Percentiles rank a stretch among this genome's conserved stretches.
Evolutionary conservation across 83 land plant species (phyloP).

Genomic region (Picea mariana): DNA sequence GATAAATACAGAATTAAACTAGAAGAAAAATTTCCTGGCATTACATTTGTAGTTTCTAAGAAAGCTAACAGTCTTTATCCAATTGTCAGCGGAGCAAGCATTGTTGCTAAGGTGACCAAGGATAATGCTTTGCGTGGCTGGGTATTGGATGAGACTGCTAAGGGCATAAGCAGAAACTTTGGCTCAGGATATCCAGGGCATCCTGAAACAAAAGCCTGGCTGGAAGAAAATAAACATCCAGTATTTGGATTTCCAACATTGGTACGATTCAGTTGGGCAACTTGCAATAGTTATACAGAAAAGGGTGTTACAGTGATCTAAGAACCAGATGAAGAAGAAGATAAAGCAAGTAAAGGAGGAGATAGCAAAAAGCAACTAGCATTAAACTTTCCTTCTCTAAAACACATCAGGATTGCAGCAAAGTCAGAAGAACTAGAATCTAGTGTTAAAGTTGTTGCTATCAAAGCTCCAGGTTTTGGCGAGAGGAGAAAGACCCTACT

Average conservation of each 20-base stretch:
- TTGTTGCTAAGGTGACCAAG: conserved; percentile 99
- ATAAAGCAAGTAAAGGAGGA: too few species aligned
- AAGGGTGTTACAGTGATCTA: conserved; percentile 71
- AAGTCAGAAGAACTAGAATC: too few species aligned
- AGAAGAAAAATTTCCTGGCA: conserved; percentile 85
- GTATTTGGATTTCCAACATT: conserved; percentile 94
- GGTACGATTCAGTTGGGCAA: conserved; percentile 98
- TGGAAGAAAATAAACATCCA: conserved; percentile 61
- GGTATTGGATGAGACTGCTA: conserved; percentile 76
- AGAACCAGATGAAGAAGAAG: too few species aligned
- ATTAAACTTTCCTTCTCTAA: too few species aligned
- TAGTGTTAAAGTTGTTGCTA: too few species aligned
- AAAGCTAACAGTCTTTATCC: conserved; percentile 99
- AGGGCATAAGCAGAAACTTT: conserved; percentile 64
- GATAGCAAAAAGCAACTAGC: too few species aligned
- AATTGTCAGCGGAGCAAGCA: conserved; percentile 97
- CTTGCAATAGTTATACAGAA: conserved; percentile 74
- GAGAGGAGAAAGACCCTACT: too few species aligned
- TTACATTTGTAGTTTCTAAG: conserved; percentile 91
- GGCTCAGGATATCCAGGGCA: too few species aligned
- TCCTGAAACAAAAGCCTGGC: too few species aligned
- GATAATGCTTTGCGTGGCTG: conserved; percentile 82
- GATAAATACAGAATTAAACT: conserved; percentile 86
- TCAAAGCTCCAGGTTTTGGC: too few species aligned
- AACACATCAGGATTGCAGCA: too few species aligned